Evolutionary conservation across 2,329 filamentous ascomycete species (phyloP).

Genomic region (Fusarium pseudoanthophilum): DNA sequence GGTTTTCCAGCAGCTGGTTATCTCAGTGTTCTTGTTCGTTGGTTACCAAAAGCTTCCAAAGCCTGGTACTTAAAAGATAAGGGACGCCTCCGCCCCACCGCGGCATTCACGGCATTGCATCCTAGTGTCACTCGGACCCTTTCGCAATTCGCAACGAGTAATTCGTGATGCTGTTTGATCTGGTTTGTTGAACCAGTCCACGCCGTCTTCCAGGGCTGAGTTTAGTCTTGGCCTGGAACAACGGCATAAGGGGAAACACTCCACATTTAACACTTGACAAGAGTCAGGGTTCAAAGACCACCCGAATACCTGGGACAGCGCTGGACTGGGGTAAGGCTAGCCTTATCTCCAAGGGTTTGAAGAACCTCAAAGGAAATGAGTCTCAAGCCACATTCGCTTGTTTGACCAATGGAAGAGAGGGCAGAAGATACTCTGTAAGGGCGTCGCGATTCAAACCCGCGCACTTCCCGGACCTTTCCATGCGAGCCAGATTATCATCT

Average conservation of each 20-base stretch:
- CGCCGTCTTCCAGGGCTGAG: background rate
- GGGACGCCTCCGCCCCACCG: background rate
- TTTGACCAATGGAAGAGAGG: background rate
- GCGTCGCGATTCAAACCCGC: rapidly evolving
- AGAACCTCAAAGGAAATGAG: background rate
- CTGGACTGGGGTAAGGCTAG: background rate
- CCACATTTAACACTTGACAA: background rate
- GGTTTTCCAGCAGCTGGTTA: rapidly evolving
- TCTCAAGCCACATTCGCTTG: background rate
- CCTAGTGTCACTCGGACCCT: background rate
- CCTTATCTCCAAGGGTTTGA: background rate
- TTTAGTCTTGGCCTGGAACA: background rate
- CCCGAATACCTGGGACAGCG: background rate
- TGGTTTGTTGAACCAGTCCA: background rate
- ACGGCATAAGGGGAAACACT: background rate
- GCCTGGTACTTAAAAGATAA: background rate
- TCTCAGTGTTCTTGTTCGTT: rapidly evolving
- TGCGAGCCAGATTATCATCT: background rate
- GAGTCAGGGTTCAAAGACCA: background rate
- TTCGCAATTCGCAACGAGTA: background rate
- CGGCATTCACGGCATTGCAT: background rate
- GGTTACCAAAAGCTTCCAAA: too few species aligned
- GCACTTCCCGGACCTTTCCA: background rate
- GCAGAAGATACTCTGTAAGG: too few species aligned
- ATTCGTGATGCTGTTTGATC: background rate